Evolutionary conservation across 345 rosid genomes (phyloP).

Genomic region (Gossypium longicalyx): DNA sequence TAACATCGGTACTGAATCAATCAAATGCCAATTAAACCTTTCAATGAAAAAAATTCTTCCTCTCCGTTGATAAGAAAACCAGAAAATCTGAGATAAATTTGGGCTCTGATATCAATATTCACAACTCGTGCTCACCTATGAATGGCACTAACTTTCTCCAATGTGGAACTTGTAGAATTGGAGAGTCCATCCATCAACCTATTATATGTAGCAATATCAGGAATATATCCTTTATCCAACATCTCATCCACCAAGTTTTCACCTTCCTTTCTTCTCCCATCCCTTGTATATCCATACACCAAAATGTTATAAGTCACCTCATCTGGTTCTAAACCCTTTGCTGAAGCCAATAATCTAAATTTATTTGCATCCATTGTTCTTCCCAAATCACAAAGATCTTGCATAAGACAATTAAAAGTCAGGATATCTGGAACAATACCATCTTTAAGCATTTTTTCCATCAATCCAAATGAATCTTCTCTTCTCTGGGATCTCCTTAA

Average conservation of each 20-base stretch:
- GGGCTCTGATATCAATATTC: neutral
- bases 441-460: slow-evolving; percentile 63
- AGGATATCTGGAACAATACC: slow-evolving; percentile 58
- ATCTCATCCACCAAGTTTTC: slow-evolving; percentile 64
- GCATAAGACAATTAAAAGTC: slow-evolving; percentile 70
- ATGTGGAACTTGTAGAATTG: slow-evolving; percentile 6
- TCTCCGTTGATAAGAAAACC: neutral
- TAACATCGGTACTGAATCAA: neutral
- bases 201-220: slow-evolving; percentile 68
- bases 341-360: slow-evolving; percentile 57
- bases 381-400: slow-evolving; percentile 60
- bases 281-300: slow-evolving; percentile 54
- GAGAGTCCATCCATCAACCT: slow-evolving; percentile 57
- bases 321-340: slow-evolving; percentile 61
- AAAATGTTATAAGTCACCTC: slow-evolving; percentile 49
- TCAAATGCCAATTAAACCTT: neutral
- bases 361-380: slow-evolving; percentile 52
- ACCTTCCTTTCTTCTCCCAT: slow-evolving; percentile 59
- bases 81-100: neutral
- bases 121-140: neutral
- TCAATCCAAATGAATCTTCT: slow-evolving; percentile 44
- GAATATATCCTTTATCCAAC: slow-evolving; percentile 74
- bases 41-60: neutral
- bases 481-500: slow-evolving; percentile 53
- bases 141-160: slow-evolving; percentile 1